Base-by-base conservation (phyloP, 2,329 filamentous ascomycete species). In the Exophiala spinifera region DNA sequence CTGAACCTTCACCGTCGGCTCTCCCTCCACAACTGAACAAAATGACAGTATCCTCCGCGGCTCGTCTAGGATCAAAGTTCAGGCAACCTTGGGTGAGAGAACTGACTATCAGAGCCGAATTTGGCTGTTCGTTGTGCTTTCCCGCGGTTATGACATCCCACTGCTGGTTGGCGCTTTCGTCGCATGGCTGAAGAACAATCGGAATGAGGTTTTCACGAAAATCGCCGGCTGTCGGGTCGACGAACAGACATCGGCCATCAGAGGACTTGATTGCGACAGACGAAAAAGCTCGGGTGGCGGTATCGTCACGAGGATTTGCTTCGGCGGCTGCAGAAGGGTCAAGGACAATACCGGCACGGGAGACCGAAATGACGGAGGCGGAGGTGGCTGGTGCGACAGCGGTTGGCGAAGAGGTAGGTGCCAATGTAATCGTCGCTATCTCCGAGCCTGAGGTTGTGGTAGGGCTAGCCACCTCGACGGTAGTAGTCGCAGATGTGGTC, bases 131-230 rank as follows among this genome's bases (percentile, higher is more conserved):
- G 19, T 57, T 57, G 33, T 57, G 54, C 7, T 44, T 40, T 23
- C 54, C 54, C 10, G 49, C 21, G 4, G 54, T 57, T 14, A 57
- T 37, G 50, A 57, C 14, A 42, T 57, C 50, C 23, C 40, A 57
- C 10, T 53, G 28, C 20, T 57, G 54, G 28, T 51, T 51, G 1
- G 49, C n/a, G 11, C 34, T 37, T 7, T 46, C 54, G 15, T 57
- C 50, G 34, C 54, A 57, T 3, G 49, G 45, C 17, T 53, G 45
- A 4, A 57, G 50, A 8, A 50, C 42, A 28, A 57, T 57, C 5
- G 54, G 50, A n/a, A 57, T 53, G 25, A 57, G 49, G 25, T 53
- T 49, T 31, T 57, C 54, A 7, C 54, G 54, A 36, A 57, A 57
- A 37, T 57, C 54, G 23, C 54, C 54, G 4, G 54, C 54, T 20